Evolutionary conservation across 2,329 filamentous ascomycete species (phyloP).

Genomic region (Monosporascus sp.): DNA sequence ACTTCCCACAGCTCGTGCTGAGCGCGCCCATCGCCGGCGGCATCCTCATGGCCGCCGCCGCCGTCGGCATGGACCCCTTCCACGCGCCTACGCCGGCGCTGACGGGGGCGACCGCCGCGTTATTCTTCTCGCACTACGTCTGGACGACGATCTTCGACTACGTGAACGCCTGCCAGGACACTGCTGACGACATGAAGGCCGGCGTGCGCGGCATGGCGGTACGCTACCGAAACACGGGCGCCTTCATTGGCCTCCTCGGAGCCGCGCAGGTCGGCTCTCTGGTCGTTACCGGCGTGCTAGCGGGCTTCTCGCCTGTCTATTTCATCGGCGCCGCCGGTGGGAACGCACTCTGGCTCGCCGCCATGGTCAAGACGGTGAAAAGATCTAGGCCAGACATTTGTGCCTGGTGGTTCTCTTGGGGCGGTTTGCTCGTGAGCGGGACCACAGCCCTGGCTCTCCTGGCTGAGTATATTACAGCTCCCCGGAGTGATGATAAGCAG

Average conservation of each 20-base stretch:
- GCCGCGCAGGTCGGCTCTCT: conserved; percentile 12
- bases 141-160: conserved; percentile 46
- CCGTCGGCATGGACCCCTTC: conserved; percentile 38
- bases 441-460: conserved; percentile 12
- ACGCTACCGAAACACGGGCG: conserved; percentile 27
- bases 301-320: conserved; percentile 10
- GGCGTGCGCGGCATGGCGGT: conserved; percentile 46
- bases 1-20: conserved; percentile 46
- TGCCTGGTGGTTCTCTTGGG: conserved; percentile 17
- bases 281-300: conserved; percentile 7
- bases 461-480: conserved; percentile 7
- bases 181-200: conserved; percentile 41
- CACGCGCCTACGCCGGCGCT: conserved; percentile 15
- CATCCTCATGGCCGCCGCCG: conserved; percentile 41
- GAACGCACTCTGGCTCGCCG: conserved; percentile 11
- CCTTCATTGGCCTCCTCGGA: conserved; percentile 11
- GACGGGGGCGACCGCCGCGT: conserved; percentile 38
- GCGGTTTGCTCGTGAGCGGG: conserved; percentile 14
- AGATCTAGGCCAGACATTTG: conserved; percentile 13
- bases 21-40: conserved; percentile 46
- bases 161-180: conserved; percentile 47
- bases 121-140: conserved; percentile 26
- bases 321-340: conserved; percentile 11
- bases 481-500: neutral
- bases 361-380: conserved; percentile 14